Percentiles rank a stretch among this genome's conserved stretches.
These are phyloP conservation scores for Alternaria burnsii DNA, from an alignment of 2,329 filamentous ascomycete species.

Conservation along the genomic window DNA sequence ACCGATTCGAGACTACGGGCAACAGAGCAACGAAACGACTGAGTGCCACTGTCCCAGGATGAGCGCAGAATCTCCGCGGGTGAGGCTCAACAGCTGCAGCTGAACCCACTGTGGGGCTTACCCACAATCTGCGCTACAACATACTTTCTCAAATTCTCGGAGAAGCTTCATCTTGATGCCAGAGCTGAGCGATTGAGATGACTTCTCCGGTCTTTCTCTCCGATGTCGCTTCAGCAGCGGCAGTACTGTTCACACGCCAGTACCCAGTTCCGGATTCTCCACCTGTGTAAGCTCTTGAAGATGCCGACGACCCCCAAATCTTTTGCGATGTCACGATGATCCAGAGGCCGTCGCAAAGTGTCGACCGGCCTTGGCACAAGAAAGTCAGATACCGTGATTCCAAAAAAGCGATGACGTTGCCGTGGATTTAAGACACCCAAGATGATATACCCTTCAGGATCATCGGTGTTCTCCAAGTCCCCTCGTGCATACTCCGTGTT, in stretches of 20 bases:
- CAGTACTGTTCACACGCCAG: conserved; percentile 14
- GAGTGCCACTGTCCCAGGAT: background rate
- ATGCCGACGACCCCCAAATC: background rate
- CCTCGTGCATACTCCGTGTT: background rate
- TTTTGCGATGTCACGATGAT: background rate
- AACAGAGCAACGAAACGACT: background rate
- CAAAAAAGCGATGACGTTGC: conserved; percentile 17
- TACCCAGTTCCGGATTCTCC: background rate
- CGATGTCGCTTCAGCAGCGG: conserved; percentile 20
- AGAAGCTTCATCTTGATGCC: conserved; percentile 4
- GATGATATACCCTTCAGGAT: conserved; percentile 3
- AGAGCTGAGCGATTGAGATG: background rate
- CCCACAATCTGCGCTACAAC: conserved; percentile 1
- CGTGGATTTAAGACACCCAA: conserved; percentile 3
- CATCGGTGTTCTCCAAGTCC: background rate
- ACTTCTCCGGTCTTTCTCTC: conserved; percentile 16
- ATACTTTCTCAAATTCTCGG: background rate
- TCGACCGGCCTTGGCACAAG: background rate
- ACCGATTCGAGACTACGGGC: background rate
- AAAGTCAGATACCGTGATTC: background rate
- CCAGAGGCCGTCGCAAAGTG: background rate
- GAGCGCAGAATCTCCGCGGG: conserved; percentile 13
- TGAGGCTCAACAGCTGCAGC: conserved; percentile 5
- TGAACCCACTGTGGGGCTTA: conserved; percentile 5
- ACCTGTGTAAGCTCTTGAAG: background rate